Base-by-base conservation (phyloP, 2,329 filamentous ascomycete genomes). In the Coniochaeta sp. region DNA sequence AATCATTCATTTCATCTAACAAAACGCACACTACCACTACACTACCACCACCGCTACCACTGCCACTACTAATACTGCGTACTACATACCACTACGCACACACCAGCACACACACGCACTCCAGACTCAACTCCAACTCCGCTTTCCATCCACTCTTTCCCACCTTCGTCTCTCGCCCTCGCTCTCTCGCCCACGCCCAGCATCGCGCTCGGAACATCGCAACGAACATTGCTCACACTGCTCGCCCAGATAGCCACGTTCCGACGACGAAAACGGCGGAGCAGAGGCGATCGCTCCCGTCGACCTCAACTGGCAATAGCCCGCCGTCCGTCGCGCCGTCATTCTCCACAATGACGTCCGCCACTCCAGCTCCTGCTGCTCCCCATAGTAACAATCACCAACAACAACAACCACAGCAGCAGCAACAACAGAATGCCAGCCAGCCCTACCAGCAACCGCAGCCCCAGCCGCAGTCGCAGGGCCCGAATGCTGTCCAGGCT, bases 401-500 rank as follows among this genome's bases (percentile, higher is more conserved):
- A 34, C 59, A 57, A 22, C 58, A 55, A 4, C 55, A 54, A 24
- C 59, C n/a, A n/a, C n/a, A n/a, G n/a, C 55, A 2, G 14, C 55
- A 30, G 26, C 59, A 57, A 22, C 58, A 55, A 4, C 55, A 54
- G 34, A 56, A 28, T 59, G 34, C 52, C 59, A 61, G 3, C 58
- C 58, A 38, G 57, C 56, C 34, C 62, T 38, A 36, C 34, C 52
- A 50, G 50, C 57, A 24, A 30, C 47, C 61, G 42, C 63, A 16
- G 60, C 58, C 30, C 55, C 75, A 71, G 69, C 72, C 71, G 19
- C 22, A 26, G 47, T 2, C 26, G 42, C 64, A 72, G 76, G 60
- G 73, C 71, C 74, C 9, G 22, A 30, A 17, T 52, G 47, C 47
- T n/a, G 47, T 52, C 47, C 47, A 76, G 74, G 69, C 81, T 72